Percentiles rank a stretch among this genome's conserved stretches.
phyloP scores from a whole-genome alignment of 805 yeast genomes.

The Metschnikowia santaceciliae region DNA sequence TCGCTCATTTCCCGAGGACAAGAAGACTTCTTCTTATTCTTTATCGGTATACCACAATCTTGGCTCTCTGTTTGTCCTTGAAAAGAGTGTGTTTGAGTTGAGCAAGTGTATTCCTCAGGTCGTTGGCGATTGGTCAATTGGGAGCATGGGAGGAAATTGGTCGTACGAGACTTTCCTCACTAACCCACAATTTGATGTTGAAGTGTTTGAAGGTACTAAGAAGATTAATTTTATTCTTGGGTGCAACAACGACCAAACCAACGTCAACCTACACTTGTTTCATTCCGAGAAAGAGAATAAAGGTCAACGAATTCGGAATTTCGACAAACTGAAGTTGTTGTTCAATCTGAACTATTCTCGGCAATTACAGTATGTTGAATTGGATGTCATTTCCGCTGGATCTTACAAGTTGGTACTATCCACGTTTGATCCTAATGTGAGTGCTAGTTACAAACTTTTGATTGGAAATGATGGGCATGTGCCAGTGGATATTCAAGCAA shows the following conservation, averaged over 20 bases:
- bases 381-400: constrained; percentile 26
- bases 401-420: constrained; percentile 46
- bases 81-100: constrained; percentile 24
- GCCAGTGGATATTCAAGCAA: constrained; percentile 11
- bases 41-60: constrained; percentile 27
- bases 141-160: constrained; percentile 55
- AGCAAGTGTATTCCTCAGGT: constrained; percentile 14
- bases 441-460: constrained; percentile 29
- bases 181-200: constrained; percentile 52
- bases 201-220: constrained; percentile 15
- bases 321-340: constrained; percentile 23
- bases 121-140: constrained; percentile 44
- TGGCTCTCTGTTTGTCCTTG: constrained; percentile 12
- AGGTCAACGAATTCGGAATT: constrained; percentile 19
- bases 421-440: constrained; percentile 33
- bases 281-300: constrained; percentile 29
- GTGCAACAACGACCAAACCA: constrained; percentile 14
- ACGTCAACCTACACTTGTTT: constrained; percentile 44
- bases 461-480: constrained; percentile 21
- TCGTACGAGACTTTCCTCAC: constrained; percentile 39
- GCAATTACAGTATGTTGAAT: constrained; percentile 26
- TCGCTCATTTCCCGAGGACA: constrained; percentile 15
- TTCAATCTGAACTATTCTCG: constrained; percentile 32
- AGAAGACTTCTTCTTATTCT: constrained; percentile 21
- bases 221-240: constrained; percentile 16